A percentile compares a stretch with the other conserved stretches of the same genome.
phyloP scores from a whole-genome alignment of 805 yeast species.

The Nakazawaea wyomingensis region DNA sequence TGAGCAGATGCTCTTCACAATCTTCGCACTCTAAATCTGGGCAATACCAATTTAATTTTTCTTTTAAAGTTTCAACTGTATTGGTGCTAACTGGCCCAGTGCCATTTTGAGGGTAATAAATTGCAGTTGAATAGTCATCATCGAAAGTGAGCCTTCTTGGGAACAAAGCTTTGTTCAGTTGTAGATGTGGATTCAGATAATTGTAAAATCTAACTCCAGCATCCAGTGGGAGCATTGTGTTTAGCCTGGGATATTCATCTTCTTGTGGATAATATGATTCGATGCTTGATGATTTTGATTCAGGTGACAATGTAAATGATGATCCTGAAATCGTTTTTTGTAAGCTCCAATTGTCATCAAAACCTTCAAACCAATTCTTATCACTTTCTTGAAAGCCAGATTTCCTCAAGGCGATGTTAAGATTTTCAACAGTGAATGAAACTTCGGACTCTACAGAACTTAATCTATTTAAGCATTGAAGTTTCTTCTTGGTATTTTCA shows the following conservation, averaged over 20 bases:
- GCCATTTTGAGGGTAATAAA: too few species aligned
- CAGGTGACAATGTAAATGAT: background rate
- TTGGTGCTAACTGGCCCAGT: too few species aligned
- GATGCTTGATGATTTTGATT: background rate
- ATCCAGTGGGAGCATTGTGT: slow-evolving; percentile 18
- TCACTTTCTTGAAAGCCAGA: background rate
- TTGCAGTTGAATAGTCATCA: background rate
- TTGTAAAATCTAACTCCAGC: slow-evolving; percentile 3
- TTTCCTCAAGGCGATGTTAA: background rate
- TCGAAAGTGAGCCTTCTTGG: slow-evolving; percentile 16
- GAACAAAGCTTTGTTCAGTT: slow-evolving; percentile 11
- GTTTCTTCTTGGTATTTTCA: background rate
- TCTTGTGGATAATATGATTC: background rate
- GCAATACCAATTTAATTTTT: background rate
- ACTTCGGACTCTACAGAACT: background rate
- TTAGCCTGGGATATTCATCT: slow-evolving; percentile 12
- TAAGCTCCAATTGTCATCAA: background rate
- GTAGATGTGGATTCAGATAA: slow-evolving; percentile 2
- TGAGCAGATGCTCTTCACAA: slow-evolving; percentile 12
- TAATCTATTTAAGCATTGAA: too few species aligned
- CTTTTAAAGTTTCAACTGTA: background rate
- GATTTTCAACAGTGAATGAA: background rate
- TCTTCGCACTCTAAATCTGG: slow-evolving; percentile 12
- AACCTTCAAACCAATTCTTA: background rate
- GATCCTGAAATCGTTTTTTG: background rate